These are phyloP conservation scores for Lactifluus hygrophoroides DNA, from an alignment of 768 basidiomycete species.

Conservation along the genomic window DNA sequence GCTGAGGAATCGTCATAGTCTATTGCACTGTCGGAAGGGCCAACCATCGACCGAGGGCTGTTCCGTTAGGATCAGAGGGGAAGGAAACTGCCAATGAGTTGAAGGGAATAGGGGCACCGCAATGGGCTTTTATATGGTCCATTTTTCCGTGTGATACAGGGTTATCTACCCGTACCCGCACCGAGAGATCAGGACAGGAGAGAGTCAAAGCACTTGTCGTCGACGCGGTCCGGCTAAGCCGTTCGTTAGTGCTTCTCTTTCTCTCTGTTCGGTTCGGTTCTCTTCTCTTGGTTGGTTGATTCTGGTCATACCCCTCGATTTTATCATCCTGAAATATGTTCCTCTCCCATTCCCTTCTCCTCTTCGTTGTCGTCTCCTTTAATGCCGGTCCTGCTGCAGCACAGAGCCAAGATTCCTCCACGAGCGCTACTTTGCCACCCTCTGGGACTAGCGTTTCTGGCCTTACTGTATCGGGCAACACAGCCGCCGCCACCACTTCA, in stretches of 20 bases:
- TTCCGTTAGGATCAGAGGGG: neutral
- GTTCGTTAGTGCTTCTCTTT: no score
- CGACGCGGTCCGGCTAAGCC: neutral
- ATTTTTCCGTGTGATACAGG: neutral
- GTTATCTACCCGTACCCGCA: no score
- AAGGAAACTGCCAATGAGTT: neutral
- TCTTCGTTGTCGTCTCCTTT: neutral
- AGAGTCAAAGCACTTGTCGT: neutral
- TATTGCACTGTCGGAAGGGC: neutral
- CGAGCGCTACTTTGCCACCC: neutral
- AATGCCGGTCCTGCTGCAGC: neutral
- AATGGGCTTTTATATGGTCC: neutral
- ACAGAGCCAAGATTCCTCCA: neutral
- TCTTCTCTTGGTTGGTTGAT: no score
- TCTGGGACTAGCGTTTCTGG: neutral
- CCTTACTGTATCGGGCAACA: neutral
- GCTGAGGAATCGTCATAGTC: neutral
- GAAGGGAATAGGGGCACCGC: neutral
- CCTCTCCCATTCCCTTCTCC: neutral
- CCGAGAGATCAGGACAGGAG: neutral
- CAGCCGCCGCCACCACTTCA: neutral
- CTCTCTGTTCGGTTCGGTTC: no score
- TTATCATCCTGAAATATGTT: neutral
- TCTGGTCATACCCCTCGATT: no score
- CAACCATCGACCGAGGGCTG: neutral